These are phyloP conservation scores for Acaromyces ingoldii DNA, from an alignment of 1,284 basidiomycete genomes.

Conservation along the genomic window DNA sequence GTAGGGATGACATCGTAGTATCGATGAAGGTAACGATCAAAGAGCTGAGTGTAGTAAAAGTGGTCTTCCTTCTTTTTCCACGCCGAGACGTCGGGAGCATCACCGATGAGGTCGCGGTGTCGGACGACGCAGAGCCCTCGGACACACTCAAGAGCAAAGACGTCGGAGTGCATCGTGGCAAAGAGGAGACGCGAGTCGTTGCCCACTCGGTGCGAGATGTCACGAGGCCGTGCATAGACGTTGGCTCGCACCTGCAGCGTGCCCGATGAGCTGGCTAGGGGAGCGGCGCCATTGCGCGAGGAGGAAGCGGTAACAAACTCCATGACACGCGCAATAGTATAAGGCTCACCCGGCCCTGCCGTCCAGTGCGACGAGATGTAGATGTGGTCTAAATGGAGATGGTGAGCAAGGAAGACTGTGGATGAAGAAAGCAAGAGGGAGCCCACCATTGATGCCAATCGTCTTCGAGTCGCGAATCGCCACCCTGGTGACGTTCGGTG, in stretches of 20 bases:
- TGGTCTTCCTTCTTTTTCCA: constrained; percentile 93
- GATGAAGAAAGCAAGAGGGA: constrained; percentile 1
- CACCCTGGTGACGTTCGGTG: constrained; percentile 23
- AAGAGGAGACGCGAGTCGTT: constrained; percentile 83
- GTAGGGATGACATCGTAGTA: constrained; percentile 93
- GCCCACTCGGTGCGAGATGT: constrained; percentile 75
- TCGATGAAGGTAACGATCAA: constrained; percentile 95
- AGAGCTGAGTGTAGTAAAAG: constrained; percentile 89
- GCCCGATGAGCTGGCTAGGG: constrained; percentile 56
- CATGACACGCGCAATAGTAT: constrained; percentile 90
- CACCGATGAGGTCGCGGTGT: constrained; percentile 81
- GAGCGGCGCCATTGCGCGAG: constrained; percentile 61
- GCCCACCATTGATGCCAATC: constrained; percentile 42
- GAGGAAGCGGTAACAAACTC: constrained; percentile 80
- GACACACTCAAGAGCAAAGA: constrained; percentile 84
- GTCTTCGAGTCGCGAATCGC: constrained; percentile 34
- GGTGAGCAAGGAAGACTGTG: background rate
- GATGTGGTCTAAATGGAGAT: constrained; percentile 70
- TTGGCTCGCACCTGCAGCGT: constrained; percentile 67
- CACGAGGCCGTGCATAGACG: constrained; percentile 86
- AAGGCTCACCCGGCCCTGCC: constrained; percentile 76
- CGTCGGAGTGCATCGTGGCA: constrained; percentile 89
- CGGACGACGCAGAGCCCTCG: constrained; percentile 85
- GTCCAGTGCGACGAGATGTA: constrained; percentile 89
- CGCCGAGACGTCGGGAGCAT: constrained; percentile 69